phyloP scores from a whole-genome alignment of 2,329 filamentous ascomycete species.

The Colletotrichum sojae region DNA sequence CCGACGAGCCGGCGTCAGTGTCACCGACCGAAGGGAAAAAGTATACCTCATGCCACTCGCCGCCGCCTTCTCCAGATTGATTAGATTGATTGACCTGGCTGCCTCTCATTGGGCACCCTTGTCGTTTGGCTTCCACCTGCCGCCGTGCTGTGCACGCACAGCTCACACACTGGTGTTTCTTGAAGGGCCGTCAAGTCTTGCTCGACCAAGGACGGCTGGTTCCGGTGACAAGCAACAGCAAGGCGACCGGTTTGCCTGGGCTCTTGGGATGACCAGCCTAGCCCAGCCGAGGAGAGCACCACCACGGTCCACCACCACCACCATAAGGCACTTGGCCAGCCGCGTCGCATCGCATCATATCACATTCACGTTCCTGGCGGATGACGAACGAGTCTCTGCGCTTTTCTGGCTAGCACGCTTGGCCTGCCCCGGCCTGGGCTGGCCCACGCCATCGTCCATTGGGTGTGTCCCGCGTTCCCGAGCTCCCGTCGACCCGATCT shows the following conservation, averaged over 20 bases:
- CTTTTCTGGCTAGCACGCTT: neutral
- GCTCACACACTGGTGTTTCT: neutral
- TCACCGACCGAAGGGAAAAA: slow-evolving; percentile 25
- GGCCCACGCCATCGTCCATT: slow-evolving; percentile 22
- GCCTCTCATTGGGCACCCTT: slow-evolving; percentile 13
- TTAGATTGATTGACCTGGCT: slow-evolving; percentile 33
- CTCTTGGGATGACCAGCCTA: no score
- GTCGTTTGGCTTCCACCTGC: slow-evolving; percentile 8
- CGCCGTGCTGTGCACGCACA: neutral
- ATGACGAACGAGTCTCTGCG: neutral
- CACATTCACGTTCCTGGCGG: slow-evolving; percentile 23
- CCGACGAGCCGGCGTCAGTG: slow-evolving; percentile 20
- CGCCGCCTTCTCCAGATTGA: slow-evolving; percentile 39
- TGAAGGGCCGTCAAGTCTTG: neutral
- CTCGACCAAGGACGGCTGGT: slow-evolving; percentile 17
- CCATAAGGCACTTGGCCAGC: slow-evolving; percentile 9
- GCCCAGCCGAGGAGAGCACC: no score
- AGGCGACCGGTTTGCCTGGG: neutral
- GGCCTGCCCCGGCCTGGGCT: slow-evolving; percentile 14
- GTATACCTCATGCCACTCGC: slow-evolving; percentile 32
- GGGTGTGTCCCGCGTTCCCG: slow-evolving; percentile 21
- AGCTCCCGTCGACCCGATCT: slow-evolving; percentile 21
- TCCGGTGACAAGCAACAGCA: slow-evolving; percentile 27
- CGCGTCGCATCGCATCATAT: slow-evolving; percentile 23
- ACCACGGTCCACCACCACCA: no score